Conservation (phyloP, 805 yeast species). For the Barnettozyma pratensis region DNA sequence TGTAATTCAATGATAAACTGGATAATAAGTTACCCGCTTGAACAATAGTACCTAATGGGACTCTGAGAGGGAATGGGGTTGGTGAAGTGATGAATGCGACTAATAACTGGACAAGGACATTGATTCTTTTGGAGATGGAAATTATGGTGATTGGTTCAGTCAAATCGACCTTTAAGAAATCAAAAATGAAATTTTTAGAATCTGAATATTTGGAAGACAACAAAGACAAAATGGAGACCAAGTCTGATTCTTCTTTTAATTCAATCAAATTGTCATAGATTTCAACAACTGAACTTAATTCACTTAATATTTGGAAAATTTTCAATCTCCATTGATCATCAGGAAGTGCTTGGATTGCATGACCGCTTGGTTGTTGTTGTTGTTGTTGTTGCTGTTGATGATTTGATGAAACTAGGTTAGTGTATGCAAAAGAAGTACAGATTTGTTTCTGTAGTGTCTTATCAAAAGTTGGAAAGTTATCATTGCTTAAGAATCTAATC, state of each 20-base stretch:
- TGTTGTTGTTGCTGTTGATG: conserved; percentile 38
- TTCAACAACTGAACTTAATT: conserved; percentile 48
- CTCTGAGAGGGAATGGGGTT: conserved; percentile 49
- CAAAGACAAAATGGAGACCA: conserved; percentile 33
- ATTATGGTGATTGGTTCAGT: conserved; percentile 47
- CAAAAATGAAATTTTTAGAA: conserved; percentile 31
- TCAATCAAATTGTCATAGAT: conserved; percentile 57
- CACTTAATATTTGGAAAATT: conserved; percentile 43
- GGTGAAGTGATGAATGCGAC: conserved; percentile 42
- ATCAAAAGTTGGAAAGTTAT: conserved; percentile 36
- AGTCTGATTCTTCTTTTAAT: conserved; percentile 49
- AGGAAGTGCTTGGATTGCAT: conserved; percentile 29
- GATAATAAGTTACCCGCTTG: conserved; percentile 48
- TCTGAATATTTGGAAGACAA: conserved; percentile 31
- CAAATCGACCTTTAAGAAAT: conserved; percentile 53
- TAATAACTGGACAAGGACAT: conserved; percentile 41
- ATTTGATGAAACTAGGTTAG: conserved; percentile 51
- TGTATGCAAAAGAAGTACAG: conserved; percentile 47
- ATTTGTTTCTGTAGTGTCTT: conserved; percentile 34
- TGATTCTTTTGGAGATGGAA: conserved; percentile 47
- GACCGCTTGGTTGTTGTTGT: conserved; percentile 21
- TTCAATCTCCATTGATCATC: conserved; percentile 45
- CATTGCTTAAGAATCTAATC: conserved; percentile 28
- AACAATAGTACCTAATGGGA: conserved; percentile 60
- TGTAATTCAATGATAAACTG: conserved; percentile 49